These are phyloP conservation scores for Mucor plumbeus DNA, from an alignment of 371 early-diverging fungal genomes.

Conservation along the genomic window DNA sequence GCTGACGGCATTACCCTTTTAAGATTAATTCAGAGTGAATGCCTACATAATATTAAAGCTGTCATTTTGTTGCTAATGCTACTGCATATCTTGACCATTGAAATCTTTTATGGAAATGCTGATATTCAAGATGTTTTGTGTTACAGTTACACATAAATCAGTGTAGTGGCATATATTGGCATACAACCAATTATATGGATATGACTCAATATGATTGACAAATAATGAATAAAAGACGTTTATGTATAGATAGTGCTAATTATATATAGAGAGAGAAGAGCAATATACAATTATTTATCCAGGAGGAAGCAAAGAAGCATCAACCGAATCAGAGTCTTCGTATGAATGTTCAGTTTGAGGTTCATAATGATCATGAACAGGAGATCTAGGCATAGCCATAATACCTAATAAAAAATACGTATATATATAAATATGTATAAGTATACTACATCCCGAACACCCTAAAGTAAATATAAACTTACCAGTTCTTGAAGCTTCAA, in stretches of 20 bases:
- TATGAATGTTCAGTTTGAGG: slow-evolving; percentile 57
- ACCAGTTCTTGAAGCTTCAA: slow-evolving; percentile 92
- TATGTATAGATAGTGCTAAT: slow-evolving; percentile 6
- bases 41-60: not conserved
- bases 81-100: not conserved
- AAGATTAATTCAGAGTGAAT: no score
- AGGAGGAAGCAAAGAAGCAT: slow-evolving; percentile 91
- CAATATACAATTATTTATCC: slow-evolving; percentile 63
- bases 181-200: slow-evolving; percentile 13
- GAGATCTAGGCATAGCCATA: slow-evolving; percentile 95
- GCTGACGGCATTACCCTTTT: no score
- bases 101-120: not conserved
- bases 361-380: slow-evolving; percentile 74
- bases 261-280: not conserved
- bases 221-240: not conserved
- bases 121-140: not conserved
- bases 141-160: slow-evolving; percentile 14
- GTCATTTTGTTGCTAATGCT: not conserved
- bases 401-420: slow-evolving; percentile 51
- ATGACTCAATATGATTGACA: slow-evolving; percentile 22
- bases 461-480: slow-evolving; percentile 18
- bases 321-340: slow-evolving; percentile 69
- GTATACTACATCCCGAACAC: no score
- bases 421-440: no score
- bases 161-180: not conserved